Evolutionary conservation across 257 asterid genomes (phyloP).

Genomic region (Linderniella brevidens): DNA sequence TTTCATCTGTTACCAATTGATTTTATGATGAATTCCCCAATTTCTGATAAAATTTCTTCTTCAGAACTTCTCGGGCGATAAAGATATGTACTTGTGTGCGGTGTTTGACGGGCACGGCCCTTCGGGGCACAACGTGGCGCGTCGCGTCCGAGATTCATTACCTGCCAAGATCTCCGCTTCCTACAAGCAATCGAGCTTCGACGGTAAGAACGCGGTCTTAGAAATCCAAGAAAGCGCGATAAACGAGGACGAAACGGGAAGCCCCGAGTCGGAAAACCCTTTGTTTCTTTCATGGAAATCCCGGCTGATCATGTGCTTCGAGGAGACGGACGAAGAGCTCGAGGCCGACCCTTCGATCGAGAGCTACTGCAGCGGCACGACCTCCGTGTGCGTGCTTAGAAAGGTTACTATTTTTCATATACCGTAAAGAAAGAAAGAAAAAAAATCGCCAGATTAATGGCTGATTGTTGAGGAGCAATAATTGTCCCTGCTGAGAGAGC

Average conservation of each 20-base stretch:
- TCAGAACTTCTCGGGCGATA: conserved; percentile 64
- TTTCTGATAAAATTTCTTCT: neutral
- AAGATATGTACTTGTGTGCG: conserved; percentile 46
- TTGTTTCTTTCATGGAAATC: conserved; percentile 45
- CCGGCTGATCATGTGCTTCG: conserved; percentile 30
- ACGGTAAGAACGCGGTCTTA: conserved; percentile 11
- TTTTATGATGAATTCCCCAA: neutral
- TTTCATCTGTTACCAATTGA: too few species aligned
- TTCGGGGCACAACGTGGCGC: conserved; percentile 70
- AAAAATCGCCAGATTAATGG: too few species aligned
- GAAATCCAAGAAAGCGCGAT: neutral
- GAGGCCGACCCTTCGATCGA: conserved; percentile 36
- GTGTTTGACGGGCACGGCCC: conserved; percentile 97
- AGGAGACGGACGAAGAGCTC: conserved; percentile 53
- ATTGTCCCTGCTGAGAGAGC: too few species aligned
- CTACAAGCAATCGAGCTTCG: conserved; percentile 13
- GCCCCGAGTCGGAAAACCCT: conserved; percentile 17
- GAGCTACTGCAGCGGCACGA: conserved; percentile 74
- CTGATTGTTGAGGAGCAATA: too few species aligned
- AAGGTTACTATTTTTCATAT: conserved; percentile 19
- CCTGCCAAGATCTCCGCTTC: conserved; percentile 52
- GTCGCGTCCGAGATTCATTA: conserved; percentile 39
- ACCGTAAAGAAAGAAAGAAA: too few species aligned
- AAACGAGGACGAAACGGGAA: neutral
- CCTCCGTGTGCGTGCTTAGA: conserved; percentile 52